Evolutionary conservation across 163 green algal species (phyloP).

Genomic region (Prototheca cutis): DNA sequence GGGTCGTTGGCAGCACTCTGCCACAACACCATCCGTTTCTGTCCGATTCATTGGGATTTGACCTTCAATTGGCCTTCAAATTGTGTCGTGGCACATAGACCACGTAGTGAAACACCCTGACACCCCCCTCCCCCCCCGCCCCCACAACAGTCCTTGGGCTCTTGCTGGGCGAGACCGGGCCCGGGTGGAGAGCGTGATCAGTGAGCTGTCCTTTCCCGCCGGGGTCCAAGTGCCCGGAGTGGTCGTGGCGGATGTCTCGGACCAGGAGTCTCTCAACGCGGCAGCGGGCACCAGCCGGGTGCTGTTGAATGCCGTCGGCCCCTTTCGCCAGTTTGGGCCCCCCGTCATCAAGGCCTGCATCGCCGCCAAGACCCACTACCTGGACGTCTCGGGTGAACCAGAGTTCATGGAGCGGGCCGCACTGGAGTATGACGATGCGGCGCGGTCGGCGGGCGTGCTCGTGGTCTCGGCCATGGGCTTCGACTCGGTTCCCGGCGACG

Average conservation of each 20-base stretch:
- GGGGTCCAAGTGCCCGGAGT: conserved; percentile 4
- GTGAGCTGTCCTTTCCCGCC: neutral
- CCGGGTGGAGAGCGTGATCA: conserved; percentile 7
- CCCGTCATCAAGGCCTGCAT: conserved; percentile 51
- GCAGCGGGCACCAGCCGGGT: conserved; percentile 23
- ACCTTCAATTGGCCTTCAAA: too few relatives aligned
- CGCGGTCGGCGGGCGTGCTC: conserved; percentile 25
- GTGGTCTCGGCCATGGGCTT: conserved; percentile 59
- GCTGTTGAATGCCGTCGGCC: conserved; percentile 59
- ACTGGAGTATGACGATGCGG: conserved; percentile 31
- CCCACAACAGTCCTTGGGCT: conserved; percentile 12
- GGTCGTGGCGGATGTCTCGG: conserved; percentile 37
- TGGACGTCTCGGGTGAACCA: conserved; percentile 69
- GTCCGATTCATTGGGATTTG: too few relatives aligned
- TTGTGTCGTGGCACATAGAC: neutral
- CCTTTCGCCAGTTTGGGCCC: conserved; percentile 52
- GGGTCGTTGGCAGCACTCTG: too few relatives aligned
- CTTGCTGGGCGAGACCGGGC: conserved; percentile 15
- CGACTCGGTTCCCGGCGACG: conserved; percentile 49
- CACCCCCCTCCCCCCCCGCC: neutral
- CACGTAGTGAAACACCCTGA: neutral
- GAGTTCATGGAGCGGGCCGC: conserved; percentile 76
- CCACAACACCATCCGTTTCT: neutral
- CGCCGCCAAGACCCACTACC: conserved; percentile 46
- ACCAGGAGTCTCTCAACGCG: conserved; percentile 24